These are phyloP conservation scores for Clitopilus hobsonii DNA, from an alignment of 768 basidiomycete species.

Conservation along the genomic window DNA sequence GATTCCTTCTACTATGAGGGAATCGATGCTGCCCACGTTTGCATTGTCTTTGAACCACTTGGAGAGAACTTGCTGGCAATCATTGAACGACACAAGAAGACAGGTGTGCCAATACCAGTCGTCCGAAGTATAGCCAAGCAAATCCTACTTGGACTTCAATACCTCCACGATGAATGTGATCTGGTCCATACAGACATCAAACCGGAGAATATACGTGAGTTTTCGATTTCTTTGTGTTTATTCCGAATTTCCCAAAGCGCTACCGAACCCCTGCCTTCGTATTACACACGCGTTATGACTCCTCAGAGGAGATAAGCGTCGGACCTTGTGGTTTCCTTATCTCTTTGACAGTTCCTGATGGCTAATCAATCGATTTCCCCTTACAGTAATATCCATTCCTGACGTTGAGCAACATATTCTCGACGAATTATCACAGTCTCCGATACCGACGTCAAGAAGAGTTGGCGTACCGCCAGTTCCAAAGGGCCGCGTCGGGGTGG, in stretches of 20 bases:
- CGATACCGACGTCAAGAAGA: slow-evolving; percentile 71
- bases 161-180: slow-evolving; percentile 89
- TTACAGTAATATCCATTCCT: slow-evolving; percentile 77
- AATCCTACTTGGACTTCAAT: slow-evolving; percentile 83
- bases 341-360: slow-evolving; percentile 16
- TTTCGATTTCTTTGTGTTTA: slow-evolving; percentile 6
- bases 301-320: slow-evolving; percentile 7
- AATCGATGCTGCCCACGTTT: slow-evolving; percentile 73
- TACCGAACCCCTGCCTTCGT: slow-evolving; percentile 18
- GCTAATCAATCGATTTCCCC: slow-evolving; percentile 23
- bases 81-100: slow-evolving; percentile 75
- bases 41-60: slow-evolving; percentile 87
- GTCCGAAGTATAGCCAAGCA: slow-evolving; percentile 87
- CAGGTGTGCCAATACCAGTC: slow-evolving; percentile 75
- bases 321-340: slow-evolving; percentile 13
- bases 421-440: slow-evolving; percentile 61
- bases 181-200: slow-evolving; percentile 93
- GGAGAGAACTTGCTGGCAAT: slow-evolving; percentile 75
- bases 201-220: slow-evolving; percentile 92
- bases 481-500: slow-evolving; percentile 55
- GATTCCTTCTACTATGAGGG: slow-evolving; percentile 83
- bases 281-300: slow-evolving; percentile 16
- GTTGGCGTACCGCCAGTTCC: slow-evolving; percentile 76
- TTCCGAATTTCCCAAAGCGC: slow-evolving; percentile 9
- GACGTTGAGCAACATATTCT: slow-evolving; percentile 72